A percentile compares a stretch with the other conserved stretches of the same genome.
Evolutionary conservation across 495 filamentous ascomycete species (phyloP).

Genomic region (Cudoniella acicularis): DNA sequence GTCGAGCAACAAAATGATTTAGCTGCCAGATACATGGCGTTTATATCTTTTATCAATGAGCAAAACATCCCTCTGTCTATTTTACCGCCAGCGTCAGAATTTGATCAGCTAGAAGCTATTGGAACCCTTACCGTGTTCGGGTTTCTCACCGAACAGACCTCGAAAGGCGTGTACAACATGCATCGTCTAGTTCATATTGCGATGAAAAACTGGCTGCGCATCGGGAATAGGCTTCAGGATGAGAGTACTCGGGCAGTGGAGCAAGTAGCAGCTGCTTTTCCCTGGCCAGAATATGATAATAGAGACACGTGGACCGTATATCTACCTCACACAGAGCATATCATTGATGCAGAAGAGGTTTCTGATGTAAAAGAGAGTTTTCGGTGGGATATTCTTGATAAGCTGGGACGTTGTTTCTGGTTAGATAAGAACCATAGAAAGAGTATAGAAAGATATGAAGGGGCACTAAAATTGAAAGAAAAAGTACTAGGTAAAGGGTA

Average conservation of each 20-base stretch:
- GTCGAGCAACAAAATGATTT: constrained; percentile 29
- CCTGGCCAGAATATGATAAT: constrained; percentile 10
- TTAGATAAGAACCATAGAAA: neutral
- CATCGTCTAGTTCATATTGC: constrained; percentile 45
- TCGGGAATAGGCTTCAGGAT: neutral
- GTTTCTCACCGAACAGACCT: neutral
- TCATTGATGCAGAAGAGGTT: neutral
- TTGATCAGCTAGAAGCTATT: neutral
- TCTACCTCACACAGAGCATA: constrained; percentile 14
- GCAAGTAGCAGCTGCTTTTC: constrained; percentile 16
- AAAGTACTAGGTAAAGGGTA: constrained; percentile 15
- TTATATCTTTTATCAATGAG: constrained; percentile 29
- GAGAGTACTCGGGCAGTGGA: constrained; percentile 8
- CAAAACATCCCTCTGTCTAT: constrained; percentile 27
- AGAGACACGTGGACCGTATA: constrained; percentile 18
- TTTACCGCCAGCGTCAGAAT: neutral
- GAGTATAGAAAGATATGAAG: neutral
- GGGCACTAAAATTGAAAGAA: constrained; percentile 11
- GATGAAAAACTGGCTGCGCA: constrained; percentile 32
- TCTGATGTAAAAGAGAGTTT: neutral
- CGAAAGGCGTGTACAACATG: constrained; percentile 21
- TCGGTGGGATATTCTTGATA: neutral
- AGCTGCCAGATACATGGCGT: constrained; percentile 35
- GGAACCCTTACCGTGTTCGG: neutral
- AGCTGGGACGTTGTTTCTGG: constrained; percentile 1